A percentile compares a stretch with the other conserved stretches of the same genome.
Evolutionary conservation across 83 land plant species (phyloP).

Genomic region (Picea mariana): DNA sequence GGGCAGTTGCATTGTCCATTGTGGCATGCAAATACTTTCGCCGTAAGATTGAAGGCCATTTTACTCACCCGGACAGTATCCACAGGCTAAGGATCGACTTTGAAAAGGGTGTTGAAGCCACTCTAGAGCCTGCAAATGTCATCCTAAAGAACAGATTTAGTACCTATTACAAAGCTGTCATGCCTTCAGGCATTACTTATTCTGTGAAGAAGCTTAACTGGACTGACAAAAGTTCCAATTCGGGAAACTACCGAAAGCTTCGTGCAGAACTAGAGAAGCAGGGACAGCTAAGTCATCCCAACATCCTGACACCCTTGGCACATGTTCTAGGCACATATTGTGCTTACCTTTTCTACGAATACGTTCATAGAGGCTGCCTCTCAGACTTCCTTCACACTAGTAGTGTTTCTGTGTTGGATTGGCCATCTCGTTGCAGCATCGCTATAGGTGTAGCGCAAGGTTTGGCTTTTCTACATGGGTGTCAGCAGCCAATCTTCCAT

Average conservation of each 20-base stretch:
- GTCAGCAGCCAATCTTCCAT: slow-evolving; percentile 29
- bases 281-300: slow-evolving; percentile 38
- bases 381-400: slow-evolving; percentile 19
- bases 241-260: slow-evolving; percentile 35
- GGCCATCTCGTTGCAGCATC: slow-evolving; percentile 33
- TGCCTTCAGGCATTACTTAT: no score
- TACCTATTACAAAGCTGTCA: neutral
- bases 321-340: no score
- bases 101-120: slow-evolving; percentile 7
- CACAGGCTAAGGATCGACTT: slow-evolving; percentile 7
- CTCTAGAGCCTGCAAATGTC: slow-evolving; percentile 32
- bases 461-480: no score
- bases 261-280: neutral
- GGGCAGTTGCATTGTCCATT: no score
- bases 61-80: slow-evolving; percentile 19
- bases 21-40: no score
- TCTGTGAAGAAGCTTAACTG: slow-evolving; percentile 23
- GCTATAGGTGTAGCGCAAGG: slow-evolving; percentile 23
- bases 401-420: slow-evolving; percentile 25
- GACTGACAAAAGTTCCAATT: slow-evolving; percentile 48
- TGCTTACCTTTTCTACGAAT: slow-evolving; percentile 1
- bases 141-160: slow-evolving; percentile 35
- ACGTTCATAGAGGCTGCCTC: slow-evolving; percentile 33
- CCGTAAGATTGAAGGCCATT: slow-evolving; percentile 13
- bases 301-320: slow-evolving; percentile 25